Conservation (phyloP, 371 early-diverging fungal genomes). For the Actinomucor elegans region DNA sequence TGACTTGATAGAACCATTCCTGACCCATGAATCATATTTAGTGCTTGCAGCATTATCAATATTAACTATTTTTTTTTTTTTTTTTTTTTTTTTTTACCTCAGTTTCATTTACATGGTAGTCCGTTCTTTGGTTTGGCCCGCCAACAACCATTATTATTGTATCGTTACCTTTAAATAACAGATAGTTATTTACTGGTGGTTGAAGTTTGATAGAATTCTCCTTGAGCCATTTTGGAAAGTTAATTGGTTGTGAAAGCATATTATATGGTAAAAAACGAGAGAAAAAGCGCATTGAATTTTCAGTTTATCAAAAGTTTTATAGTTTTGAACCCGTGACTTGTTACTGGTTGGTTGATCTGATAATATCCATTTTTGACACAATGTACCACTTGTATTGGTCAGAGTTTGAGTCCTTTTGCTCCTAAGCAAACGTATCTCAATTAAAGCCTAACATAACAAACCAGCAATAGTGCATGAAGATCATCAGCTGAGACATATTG, state of each 20-base stretch:
- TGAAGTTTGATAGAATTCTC: conserved; percentile 81
- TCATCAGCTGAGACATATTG: no score
- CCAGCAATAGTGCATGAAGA: no score
- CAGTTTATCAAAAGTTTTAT: no score
- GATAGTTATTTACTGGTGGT: conserved; percentile 95
- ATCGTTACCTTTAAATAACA: conserved; percentile 79
- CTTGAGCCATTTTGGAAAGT: conserved; percentile 86
- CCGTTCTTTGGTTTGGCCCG: conserved; percentile 84
- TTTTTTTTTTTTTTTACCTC: conserved; percentile 59
- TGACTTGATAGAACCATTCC: conserved; percentile 96
- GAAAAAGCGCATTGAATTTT: no score
- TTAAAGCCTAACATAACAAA: no score
- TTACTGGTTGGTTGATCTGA: background rate
- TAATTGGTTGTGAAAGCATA: conserved; percentile 73
- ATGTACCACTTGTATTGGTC: no score
- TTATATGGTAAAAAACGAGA: conserved; percentile 6
- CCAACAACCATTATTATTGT: conserved; percentile 90
- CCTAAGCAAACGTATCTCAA: no score
- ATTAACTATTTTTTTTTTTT: background rate
- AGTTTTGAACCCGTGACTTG: no score
- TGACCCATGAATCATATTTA: conserved; percentile 23
- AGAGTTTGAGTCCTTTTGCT: no score
- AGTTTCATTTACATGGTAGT: conserved; percentile 95
- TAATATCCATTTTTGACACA: no score
- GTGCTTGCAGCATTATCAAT: no score